Evolutionary conservation across 805 yeast species (phyloP).

Genomic region (Candida xyloterini): DNA sequence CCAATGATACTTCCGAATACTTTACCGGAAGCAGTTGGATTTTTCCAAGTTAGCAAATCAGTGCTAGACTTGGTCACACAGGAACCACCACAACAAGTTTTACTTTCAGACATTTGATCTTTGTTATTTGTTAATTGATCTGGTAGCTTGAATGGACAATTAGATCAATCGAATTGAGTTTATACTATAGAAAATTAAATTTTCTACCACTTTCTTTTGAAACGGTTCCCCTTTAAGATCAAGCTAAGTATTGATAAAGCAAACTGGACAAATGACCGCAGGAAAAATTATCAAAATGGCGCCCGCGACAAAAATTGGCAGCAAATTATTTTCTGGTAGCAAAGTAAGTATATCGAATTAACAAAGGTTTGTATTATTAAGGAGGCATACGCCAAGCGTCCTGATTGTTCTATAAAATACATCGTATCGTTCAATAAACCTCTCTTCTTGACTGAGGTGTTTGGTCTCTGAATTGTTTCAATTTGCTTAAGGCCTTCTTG

Average conservation of each 20-base stretch:
- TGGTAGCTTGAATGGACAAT: neutral
- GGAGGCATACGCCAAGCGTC: neutral
- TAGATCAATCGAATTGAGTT: neutral
- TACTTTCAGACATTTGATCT: constrained; percentile 13
- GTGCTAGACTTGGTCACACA: constrained; percentile 27
- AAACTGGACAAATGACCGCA: constrained; percentile 14
- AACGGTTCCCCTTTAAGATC: constrained; percentile 9
- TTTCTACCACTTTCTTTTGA: constrained; percentile 2
- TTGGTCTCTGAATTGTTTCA: constrained; percentile 26
- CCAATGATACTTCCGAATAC: constrained; percentile 63
- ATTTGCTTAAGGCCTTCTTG: constrained; percentile 46
- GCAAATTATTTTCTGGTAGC: constrained; percentile 2
- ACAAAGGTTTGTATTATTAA: neutral
- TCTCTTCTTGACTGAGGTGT: neutral
- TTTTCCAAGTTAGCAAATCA: constrained; percentile 64
- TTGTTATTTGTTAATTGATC: neutral
- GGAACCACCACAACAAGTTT: constrained; percentile 32
- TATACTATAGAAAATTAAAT: neutral
- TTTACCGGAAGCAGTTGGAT: constrained; percentile 75
- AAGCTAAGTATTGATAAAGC: constrained; percentile 7
- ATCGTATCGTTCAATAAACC: neutral
- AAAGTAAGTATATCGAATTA: neutral
- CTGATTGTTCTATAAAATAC: neutral
- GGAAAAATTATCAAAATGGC: constrained; percentile 2
- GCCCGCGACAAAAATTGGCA: constrained; percentile 7